Evolutionary conservation across 208 protist genomes (phyloP).

Genomic region (Trypanosoma boissoni): DNA sequence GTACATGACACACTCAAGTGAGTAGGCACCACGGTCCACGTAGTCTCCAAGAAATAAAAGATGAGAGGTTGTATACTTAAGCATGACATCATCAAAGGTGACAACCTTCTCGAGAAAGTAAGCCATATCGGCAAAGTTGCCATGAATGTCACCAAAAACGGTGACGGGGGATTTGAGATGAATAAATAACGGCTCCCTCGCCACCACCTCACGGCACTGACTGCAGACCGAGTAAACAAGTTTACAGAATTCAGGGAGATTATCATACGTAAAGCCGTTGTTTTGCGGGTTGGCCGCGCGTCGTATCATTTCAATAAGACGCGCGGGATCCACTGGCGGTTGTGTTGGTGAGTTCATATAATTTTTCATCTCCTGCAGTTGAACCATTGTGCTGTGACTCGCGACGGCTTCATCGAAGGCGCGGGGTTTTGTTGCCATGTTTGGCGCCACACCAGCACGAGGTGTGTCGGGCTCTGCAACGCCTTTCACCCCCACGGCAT

Average conservation of each 20-base stretch:
- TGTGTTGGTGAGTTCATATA: conserved; percentile 87
- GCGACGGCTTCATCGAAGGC: conserved; percentile 82
- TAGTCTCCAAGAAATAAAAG: conserved; percentile 99
- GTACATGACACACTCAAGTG: conserved; percentile 88
- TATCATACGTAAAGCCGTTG: conserved; percentile 83
- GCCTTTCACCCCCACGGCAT: conserved; percentile 75
- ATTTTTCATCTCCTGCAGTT: conserved; percentile 86
- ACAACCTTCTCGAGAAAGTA: conserved; percentile 90
- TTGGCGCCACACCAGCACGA: conserved; percentile 53
- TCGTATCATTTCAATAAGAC: conserved; percentile 84
- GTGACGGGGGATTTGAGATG: conserved; percentile 86
- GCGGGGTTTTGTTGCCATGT: conserved; percentile 29
- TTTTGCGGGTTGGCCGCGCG: conserved; percentile 65
- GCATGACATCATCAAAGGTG: conserved; percentile 86
- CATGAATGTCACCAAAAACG: conserved; percentile 93
- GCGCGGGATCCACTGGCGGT: conserved; percentile 75
- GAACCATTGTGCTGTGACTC: conserved; percentile 88
- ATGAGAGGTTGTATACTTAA: conserved; percentile 88
- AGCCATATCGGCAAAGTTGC: conserved; percentile 91
- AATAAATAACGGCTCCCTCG: conserved; percentile 86
- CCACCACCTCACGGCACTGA: conserved; percentile 80
- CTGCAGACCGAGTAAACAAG: conserved; percentile 84
- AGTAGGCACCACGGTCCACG: conserved; percentile 95
- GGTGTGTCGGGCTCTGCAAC: conserved; percentile 86
- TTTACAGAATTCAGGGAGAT: conserved; percentile 79